phyloP scores from a whole-genome alignment of 768 basidiomycete species.

The Auriscalpium vulgare region DNA sequence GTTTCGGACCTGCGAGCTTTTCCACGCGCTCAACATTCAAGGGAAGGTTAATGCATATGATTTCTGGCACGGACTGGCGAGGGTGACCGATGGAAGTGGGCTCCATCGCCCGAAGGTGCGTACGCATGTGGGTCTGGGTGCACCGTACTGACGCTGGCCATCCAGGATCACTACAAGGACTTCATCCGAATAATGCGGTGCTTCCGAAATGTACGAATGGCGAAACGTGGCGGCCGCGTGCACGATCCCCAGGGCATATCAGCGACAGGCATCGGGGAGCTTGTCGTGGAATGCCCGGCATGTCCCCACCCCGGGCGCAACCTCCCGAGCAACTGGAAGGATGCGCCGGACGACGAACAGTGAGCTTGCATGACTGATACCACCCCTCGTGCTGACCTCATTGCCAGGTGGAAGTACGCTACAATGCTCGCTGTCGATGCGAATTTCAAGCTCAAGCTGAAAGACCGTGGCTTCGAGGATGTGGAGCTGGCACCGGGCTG shows the following conservation, averaged over 20 bases:
- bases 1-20: neutral
- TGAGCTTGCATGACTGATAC: constrained; percentile 6
- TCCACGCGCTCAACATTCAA: neutral
- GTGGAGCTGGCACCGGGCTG: neutral
- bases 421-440: constrained; percentile 7
- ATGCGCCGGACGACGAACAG: constrained; percentile 4
- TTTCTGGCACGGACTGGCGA: neutral
- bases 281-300: constrained; percentile 17
- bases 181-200: constrained; percentile 11
- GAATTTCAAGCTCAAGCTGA: constrained; percentile 2
- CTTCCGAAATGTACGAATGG: constrained; percentile 15
- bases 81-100: neutral
- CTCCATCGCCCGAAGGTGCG: constrained; percentile 7
- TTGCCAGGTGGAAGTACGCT: neutral
- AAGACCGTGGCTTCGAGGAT: neutral
- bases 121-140: neutral
- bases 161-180: neutral
- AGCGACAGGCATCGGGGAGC: constrained; percentile 4
- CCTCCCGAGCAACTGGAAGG: constrained; percentile 15
- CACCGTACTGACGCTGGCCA: too few relatives aligned
- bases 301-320: constrained; percentile 18
- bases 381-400: too few relatives aligned
- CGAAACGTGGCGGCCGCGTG: constrained; percentile 16
- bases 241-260: constrained; percentile 14
- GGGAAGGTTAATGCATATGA: neutral